Percentiles rank a stretch among this genome's conserved stretches.
Conservation (phyloP, 257 asterid genomes). For the Rubia yunnanensis region DNA sequence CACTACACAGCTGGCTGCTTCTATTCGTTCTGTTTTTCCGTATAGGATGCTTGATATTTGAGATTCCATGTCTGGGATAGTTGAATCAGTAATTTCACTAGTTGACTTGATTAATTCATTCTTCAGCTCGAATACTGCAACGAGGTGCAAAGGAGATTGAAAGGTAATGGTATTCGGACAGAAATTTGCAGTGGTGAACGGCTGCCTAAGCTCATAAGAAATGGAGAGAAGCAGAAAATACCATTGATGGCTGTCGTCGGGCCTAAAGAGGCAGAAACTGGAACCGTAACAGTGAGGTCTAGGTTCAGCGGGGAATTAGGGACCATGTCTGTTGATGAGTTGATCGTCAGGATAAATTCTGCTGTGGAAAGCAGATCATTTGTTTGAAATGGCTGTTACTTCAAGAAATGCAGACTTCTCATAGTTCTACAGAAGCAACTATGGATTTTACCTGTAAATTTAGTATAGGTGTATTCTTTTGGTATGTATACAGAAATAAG, state of each 20-base stretch:
- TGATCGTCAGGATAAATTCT: constrained; percentile 35
- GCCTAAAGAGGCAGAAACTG: constrained; percentile 64
- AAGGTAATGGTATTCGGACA: constrained; percentile 54
- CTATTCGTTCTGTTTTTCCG: neutral
- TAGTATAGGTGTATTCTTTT: too few species aligned
- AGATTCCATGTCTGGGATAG: neutral
- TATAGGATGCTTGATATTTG: neutral
- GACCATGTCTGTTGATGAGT: constrained; percentile 61
- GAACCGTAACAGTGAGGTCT: constrained; percentile 67
- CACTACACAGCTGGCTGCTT: neutral
- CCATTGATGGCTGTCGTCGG: constrained; percentile 96
- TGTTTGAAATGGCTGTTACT: constrained; percentile 18
- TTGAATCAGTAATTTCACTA: neutral
- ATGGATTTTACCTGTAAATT: too few species aligned
- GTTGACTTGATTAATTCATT: neutral
- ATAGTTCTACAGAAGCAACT: too few species aligned
- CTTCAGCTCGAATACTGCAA: constrained; percentile 72
- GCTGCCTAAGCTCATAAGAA: constrained; percentile 77
- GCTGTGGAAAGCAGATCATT: constrained; percentile 56
- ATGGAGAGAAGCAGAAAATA: constrained; percentile 73
- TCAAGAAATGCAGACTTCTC: neutral
- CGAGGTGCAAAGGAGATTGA: constrained; percentile 47
- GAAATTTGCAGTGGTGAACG: constrained; percentile 82
- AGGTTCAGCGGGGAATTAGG: constrained; percentile 84
- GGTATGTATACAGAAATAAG: too few species aligned